These are phyloP conservation scores for Candida morakotiae DNA, from an alignment of 805 yeast species.

Conservation along the genomic window DNA sequence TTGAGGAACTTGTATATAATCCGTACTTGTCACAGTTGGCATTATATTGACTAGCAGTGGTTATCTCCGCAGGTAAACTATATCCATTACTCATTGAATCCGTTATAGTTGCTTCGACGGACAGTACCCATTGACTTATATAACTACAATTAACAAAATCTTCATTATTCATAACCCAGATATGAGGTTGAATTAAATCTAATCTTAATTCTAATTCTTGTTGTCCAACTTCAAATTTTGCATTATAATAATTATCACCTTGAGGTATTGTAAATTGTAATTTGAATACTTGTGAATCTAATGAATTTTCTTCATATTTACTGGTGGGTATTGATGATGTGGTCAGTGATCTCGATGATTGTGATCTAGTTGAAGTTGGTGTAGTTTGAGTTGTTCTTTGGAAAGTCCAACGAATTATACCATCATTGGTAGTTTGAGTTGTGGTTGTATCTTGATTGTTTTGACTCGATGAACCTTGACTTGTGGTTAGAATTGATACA, in stretches of 20 bases:
- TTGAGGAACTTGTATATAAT: constrained; percentile 14
- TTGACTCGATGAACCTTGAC: neutral
- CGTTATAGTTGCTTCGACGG: constrained; percentile 8
- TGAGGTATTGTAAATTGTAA: constrained; percentile 12
- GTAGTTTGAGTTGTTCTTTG: constrained; percentile 3
- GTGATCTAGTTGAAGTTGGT: neutral
- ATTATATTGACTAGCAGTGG: constrained; percentile 18
- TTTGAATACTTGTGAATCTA: constrained; percentile 8
- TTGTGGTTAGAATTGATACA: neutral
- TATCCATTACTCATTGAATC: neutral
- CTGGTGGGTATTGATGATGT: constrained; percentile 1
- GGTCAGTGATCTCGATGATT: neutral
- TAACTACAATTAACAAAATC: constrained; percentile 21
- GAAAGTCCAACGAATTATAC: constrained; percentile 6
- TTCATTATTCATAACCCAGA: constrained; percentile 33
- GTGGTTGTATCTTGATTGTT: neutral
- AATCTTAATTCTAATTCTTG: constrained; percentile 14
- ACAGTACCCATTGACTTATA: constrained; percentile 16
- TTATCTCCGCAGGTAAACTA: constrained; percentile 12
- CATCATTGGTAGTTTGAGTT: constrained; percentile 5
- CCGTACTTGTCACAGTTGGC: constrained; percentile 30
- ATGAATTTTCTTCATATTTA: constrained; percentile 1
- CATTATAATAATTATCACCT: constrained; percentile 16
- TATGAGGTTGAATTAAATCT: constrained; percentile 34
- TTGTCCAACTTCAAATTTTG: constrained; percentile 8